Evolutionary conservation across 2,329 filamentous ascomycete species (phyloP), one percentile per base, ranked within the genome.

Genomic region (Phialemonium atrogriseum): DNA sequence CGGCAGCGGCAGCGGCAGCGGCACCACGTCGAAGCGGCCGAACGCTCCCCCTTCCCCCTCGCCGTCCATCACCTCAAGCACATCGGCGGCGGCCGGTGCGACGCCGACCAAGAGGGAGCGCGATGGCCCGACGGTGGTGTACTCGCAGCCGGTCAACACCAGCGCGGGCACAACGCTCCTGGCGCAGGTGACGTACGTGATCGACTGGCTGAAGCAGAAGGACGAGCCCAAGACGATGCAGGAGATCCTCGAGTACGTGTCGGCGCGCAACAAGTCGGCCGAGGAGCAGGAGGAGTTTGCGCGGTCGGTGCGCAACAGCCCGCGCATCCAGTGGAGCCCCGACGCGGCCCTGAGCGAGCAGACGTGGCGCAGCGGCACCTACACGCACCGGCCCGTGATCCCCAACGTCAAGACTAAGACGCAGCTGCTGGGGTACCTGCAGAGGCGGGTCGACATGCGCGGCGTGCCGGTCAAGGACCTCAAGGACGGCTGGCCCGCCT

Each of bases 401-500:
- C 68, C 70, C 4, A 79, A 84, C 39, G 89, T 98, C 38, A 79
- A 77, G 46, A 80, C 77, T 48, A 77, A 79, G 37, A 78, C 81
- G 23, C 77, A 87, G 46, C 73, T 98, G 33, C 75, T 94, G 33
- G 74, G 73, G 34, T 82, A 85, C 51, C 73, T 98, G 19, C 87
- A 94, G 59, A 69, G 71, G 33, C 87, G 88, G 58, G 77, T 75
- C 32, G 87, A 87, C 37, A 84, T 85, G 2, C 77, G 81, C 42
- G 86, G 85, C 10, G 74, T 96, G 33, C 71, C 70, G 22, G 85
- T 96, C 40, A 87, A 86, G 55, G 87, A 95, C 48, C 72, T 98
- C 39, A 94, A 94, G 59, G 91, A 98, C 54, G 91, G 91, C 41
- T 98, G 91, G 91, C 78, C 81, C 15, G 80, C 81, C 47, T 93